Conservation (phyloP, 179 eudicot genomes). For the Silene noctiflora region DNA sequence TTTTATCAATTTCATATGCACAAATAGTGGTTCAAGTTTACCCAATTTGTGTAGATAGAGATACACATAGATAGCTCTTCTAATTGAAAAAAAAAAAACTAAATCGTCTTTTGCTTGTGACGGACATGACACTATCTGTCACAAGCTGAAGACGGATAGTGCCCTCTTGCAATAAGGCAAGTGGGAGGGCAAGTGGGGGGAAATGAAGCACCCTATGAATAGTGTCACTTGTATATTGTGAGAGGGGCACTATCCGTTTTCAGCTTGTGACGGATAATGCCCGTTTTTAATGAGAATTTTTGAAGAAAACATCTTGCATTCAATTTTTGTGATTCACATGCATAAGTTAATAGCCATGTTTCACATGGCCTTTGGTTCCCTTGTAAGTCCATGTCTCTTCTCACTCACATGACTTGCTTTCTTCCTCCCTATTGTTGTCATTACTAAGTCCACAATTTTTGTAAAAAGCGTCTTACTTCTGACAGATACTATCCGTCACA, state of each 20-base stretch:
- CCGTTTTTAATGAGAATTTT: too few species aligned
- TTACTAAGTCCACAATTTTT: not conserved
- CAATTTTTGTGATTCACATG: conserved; percentile 20
- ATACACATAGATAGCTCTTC: not conserved
- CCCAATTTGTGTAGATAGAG: conserved; percentile 20
- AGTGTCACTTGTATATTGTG: too few species aligned
- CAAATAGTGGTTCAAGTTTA: conserved; percentile 19
- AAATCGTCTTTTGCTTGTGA: too few species aligned
- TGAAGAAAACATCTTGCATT: not conserved
- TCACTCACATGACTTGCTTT: conserved; percentile 29
- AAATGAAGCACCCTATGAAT: too few species aligned
- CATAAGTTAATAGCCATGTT: not conserved
- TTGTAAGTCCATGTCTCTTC: conserved; percentile 15
- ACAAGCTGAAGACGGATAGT: too few species aligned
- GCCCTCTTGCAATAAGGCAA: too few species aligned
- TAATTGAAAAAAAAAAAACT: not conserved
- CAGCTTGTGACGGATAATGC: too few species aligned
- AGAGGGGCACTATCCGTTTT: too few species aligned
- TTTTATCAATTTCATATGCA: conserved; percentile 20
- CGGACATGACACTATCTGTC: too few species aligned
- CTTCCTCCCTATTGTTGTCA: conserved; percentile 9
- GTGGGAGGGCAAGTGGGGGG: too few species aligned
- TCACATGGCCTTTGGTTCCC: conserved; percentile 23
- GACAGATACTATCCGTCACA: too few species aligned
- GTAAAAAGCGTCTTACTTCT: too few species aligned